phyloP scores from a whole-genome alignment of 306 rosid genomes.

The Cicer bijugum region DNA sequence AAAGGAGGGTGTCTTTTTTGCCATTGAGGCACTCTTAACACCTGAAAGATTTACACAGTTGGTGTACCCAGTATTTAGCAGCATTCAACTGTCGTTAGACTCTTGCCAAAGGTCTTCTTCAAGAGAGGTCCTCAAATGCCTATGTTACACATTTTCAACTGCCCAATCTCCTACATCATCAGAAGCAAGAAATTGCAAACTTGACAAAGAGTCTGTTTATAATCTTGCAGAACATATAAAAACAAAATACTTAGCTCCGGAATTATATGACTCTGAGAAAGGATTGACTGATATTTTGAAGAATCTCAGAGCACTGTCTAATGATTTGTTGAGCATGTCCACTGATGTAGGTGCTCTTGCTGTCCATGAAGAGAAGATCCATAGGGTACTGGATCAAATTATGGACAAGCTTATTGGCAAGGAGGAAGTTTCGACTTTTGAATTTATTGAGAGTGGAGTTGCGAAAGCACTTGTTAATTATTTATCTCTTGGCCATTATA shows the following conservation, averaged over 20 bases:
- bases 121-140: conserved; percentile 67
- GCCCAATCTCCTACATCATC: conserved; percentile 52
- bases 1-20: conserved; percentile 94
- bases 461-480: conserved; percentile 73
- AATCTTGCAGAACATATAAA: conserved; percentile 75
- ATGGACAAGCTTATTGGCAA: conserved; percentile 72
- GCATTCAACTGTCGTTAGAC: conserved; percentile 55
- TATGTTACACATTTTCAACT: conserved; percentile 79
- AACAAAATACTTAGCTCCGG: conserved; percentile 68
- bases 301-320: conserved; percentile 67
- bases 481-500: conserved; percentile 69
- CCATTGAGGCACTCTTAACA: conserved; percentile 71
- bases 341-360: conserved; percentile 49
- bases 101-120: conserved; percentile 64
- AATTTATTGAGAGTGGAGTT: conserved; percentile 91
- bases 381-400: conserved; percentile 60
- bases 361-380: conserved; percentile 62
- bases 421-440: conserved; percentile 95
- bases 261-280: conserved; percentile 65
- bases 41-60: conserved; percentile 70
- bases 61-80: conserved; percentile 63
- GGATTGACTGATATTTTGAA: conserved; percentile 83
- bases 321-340: conserved; percentile 56
- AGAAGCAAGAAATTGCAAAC: conserved; percentile 74
- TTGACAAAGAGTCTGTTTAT: conserved; percentile 76